These are phyloP conservation scores for Articulospora tetracladia DNA, from an alignment of 495 filamentous ascomycete species.

Conservation along the genomic window DNA sequence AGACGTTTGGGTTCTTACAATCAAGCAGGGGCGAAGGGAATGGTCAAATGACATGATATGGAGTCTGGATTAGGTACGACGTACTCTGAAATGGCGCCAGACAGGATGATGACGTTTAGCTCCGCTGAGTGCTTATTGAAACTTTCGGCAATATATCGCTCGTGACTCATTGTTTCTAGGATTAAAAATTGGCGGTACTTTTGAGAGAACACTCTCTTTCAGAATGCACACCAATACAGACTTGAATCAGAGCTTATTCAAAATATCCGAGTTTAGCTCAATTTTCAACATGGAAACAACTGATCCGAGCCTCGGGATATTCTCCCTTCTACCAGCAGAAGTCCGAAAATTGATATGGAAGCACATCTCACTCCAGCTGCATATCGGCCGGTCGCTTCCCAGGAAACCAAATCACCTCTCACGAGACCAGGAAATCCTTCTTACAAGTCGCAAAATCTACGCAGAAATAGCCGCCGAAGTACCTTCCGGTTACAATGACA, in stretches of 20 bases:
- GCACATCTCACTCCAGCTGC: slow-evolving; percentile 17
- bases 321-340: slow-evolving; percentile 21
- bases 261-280: slow-evolving; percentile 17
- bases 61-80: no score
- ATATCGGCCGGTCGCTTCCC: slow-evolving; percentile 18
- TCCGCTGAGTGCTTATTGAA: no score
- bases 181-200: no score
- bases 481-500: slow-evolving; percentile 16
- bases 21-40: no score
- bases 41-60: no score
- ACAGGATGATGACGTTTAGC: no score
- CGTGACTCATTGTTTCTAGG: no score
- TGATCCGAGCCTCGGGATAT: slow-evolving; percentile 19
- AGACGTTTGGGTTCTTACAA: no score
- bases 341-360: slow-evolving; percentile 18
- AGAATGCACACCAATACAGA: slow-evolving; percentile 18
- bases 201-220: no score
- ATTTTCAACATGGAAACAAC: slow-evolving; percentile 23
- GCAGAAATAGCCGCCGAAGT: slow-evolving; percentile 22
- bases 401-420: slow-evolving; percentile 21
- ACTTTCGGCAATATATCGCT: no score
- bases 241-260: slow-evolving; percentile 20
- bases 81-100: no score
- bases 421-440: slow-evolving; percentile 19
- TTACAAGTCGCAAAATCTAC: slow-evolving; percentile 20